Base-by-base conservation (phyloP, 2,329 filamentous ascomycete species). In the Calonectria multiphialidica region DNA sequence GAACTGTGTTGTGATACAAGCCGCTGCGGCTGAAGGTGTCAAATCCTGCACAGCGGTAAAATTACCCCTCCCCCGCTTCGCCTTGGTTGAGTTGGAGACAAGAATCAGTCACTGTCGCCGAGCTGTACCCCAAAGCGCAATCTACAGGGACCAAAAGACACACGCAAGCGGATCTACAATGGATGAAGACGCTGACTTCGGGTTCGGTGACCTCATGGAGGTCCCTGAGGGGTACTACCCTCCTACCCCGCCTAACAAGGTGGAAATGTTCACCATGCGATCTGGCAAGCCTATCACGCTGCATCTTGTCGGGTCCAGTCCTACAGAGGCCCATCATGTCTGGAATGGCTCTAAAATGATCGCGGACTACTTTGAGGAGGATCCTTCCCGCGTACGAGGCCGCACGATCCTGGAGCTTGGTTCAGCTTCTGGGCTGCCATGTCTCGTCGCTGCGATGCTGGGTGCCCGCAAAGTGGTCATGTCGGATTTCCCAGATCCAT, bases 261-360 rank as follows among this genome's bases (percentile, higher is more conserved):
- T 90, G 73, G 91, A 94, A 74, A 89, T 91, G 50, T 93, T 97
- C 86, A 90, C 88, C 25, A 90, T 96, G 81, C 86, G 90, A 69
- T 91, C 90, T 42, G 94, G 94, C 72, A 82, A 91, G 75, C 86
- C 87, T 33, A 86, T 97, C 75, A 90, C 87, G 63, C 89, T 98
- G 75, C 91, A 94, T 78, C 90, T 98, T 85, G 94, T 98, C 53
- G 96, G 96, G 72, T 92, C 94, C 83, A 96, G 94, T 86, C 94
- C 95, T 28, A 90, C 97, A 16, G 98, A 97, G 90, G 96, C 95
- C 18, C 95, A 98, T 83, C 90, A 94, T 75, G 89, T 98, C 35
- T 98, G 96, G 96, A 97, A 98, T 83, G 96, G 95, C 72, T 93
- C 93, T 72, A 93, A 94, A 74, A 91, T 94, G 45, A 89, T 96